Percentiles rank a stretch among this genome's conserved stretches.
These are phyloP conservation scores for Pseudogymnoascus sp. DNA, from an alignment of 2,329 filamentous ascomycete species.

Conservation along the genomic window DNA sequence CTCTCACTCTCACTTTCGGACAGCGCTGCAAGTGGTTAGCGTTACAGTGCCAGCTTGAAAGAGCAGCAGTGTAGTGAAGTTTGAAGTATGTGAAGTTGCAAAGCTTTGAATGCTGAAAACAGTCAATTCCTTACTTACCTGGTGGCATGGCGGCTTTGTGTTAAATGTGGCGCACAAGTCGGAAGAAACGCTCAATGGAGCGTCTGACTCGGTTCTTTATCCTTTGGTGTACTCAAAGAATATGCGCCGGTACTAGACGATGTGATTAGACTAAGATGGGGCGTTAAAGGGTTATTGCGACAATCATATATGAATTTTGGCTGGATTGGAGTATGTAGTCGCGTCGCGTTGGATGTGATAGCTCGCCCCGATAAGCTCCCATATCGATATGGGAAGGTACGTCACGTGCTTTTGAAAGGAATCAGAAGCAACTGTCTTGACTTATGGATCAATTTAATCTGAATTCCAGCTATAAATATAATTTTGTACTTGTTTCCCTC, in stretches of 20 bases:
- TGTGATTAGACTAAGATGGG: background rate
- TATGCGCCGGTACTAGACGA: background rate
- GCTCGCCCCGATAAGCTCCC: background rate
- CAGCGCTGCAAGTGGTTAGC: background rate
- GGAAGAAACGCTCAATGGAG: background rate
- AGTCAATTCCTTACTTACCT: background rate
- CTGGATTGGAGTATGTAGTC: conserved; percentile 2
- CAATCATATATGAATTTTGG: background rate
- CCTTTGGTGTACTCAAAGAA: background rate
- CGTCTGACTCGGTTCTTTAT: background rate
- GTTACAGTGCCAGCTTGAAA: background rate
- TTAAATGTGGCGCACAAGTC: background rate
- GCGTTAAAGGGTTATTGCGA: background rate
- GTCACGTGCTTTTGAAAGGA: background rate
- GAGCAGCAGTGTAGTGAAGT: background rate
- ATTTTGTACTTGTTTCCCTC: background rate
- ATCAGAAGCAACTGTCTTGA: background rate
- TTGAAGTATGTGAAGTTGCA: background rate
- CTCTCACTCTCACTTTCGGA: background rate
- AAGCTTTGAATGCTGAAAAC: background rate
- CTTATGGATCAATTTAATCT: background rate
- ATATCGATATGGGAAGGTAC: background rate
- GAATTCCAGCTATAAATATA: background rate
- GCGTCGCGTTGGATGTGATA: conserved; percentile 3
- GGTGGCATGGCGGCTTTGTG: background rate